Evolutionary conservation across 345 rosid species (phyloP), one percentile per base, ranked within the genome.

Genomic region (Hevea brasiliensis): DNA sequence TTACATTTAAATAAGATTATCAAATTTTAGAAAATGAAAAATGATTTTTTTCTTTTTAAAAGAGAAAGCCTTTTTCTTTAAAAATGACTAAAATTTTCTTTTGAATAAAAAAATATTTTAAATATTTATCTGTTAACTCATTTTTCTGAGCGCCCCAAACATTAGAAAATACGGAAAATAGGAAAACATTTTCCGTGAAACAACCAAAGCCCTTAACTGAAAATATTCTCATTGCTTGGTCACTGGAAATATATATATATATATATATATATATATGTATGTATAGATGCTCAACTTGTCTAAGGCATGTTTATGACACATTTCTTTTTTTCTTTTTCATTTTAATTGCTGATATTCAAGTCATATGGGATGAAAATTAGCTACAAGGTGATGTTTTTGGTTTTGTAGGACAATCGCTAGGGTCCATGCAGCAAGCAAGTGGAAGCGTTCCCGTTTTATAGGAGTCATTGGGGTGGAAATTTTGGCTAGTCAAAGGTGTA

Each of bases 361-460:
- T 56, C 32, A 45, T 55, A n/a, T n/a, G 60, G 21, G 61, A 47
- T 26, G 12, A 26, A 54, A 76, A 47, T 60, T 57, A 47, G 54
- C 6, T 7, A 23, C 45, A 3, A 57, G 69, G 40, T 42, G 58
- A 53, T 56, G 24, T 74, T 72, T 74, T 23, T 32, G 71, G 54
- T 72, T 74, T 66, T 83, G 81, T 71, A 84, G 88, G 83, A 53
- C 65, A 84, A 73, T 45, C 84, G 27, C 55, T 75, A 27, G 81
- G 82, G 62, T 70, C 81, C 44, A 41, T 73, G 78, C 86, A 83
- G 75, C 86, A 78, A 65, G 73, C 82, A 57, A 82, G 74, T 45
- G 90, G 84, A 76, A 84, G 84, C 62, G 86, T 86, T 73, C 87
- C 80, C 24, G 86, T 82, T 79, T 76, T 81, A 74, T 87, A 87